A percentile compares a stretch with the other conserved stretches of the same genome.
Evolutionary conservation across 176 grass and related monocot species (phyloP).

Genomic region (Carex pumila): DNA sequence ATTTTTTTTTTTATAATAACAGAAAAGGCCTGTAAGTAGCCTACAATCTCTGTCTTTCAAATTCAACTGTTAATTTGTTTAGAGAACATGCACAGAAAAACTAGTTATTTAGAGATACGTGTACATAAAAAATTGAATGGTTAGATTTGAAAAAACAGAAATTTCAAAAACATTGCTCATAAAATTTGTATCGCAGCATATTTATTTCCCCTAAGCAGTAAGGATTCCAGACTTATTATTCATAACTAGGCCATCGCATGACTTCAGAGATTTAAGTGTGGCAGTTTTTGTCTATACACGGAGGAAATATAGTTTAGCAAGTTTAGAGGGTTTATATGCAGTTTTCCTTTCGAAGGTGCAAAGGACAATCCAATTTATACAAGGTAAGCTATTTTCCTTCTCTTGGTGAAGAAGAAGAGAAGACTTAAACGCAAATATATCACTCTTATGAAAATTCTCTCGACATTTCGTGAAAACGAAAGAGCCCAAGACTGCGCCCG

Average conservation of each 20-base stretch:
- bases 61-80: no score
- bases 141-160: no score
- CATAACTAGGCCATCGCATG: background rate
- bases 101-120: no score
- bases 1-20: background rate
- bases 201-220: background rate
- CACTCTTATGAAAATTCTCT: background rate
- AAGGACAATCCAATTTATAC: background rate
- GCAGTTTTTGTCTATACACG: background rate
- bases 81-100: no score
- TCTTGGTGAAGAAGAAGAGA: background rate
- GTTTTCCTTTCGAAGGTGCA: background rate
- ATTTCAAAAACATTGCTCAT: no score
- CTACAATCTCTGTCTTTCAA: no score
- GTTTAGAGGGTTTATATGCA: background rate
- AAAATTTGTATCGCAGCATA: no score
- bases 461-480: background rate
- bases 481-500: background rate
- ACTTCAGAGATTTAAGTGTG: background rate
- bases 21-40: background rate
- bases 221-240: no score
- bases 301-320: background rate
- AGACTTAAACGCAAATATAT: background rate
- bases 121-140: no score
- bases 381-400: background rate